A percentile compares a stretch with the other conserved stretches of the same genome.
Conservation (phyloP, 2,329 filamentous ascomycete genomes). For the Xylaria sp. region DNA sequence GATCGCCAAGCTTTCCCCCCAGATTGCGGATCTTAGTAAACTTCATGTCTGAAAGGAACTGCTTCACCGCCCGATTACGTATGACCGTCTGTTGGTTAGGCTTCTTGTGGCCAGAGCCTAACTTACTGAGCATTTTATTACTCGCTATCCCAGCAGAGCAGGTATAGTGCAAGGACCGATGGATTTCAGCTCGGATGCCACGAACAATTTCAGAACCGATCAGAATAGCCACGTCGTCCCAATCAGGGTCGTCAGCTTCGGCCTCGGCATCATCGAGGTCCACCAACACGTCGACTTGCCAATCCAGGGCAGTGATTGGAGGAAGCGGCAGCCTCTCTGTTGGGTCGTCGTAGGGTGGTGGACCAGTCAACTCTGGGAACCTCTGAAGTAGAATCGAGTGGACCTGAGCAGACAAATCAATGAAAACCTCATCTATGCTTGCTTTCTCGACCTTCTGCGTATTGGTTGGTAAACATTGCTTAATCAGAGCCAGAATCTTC, state of each 20-base stretch:
- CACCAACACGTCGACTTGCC: constrained; percentile 81
- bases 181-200: constrained; percentile 71
- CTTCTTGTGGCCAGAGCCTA: constrained; percentile 90
- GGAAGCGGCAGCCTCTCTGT: constrained; percentile 75
- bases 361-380: constrained; percentile 73
- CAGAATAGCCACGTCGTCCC: constrained; percentile 90
- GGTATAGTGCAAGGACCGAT: constrained; percentile 78
- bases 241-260: constrained; percentile 85
- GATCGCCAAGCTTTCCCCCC: constrained; percentile 93
- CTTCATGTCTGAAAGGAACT: constrained; percentile 84
- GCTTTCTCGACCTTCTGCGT: constrained; percentile 87
- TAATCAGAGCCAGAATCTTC: constrained; percentile 79
- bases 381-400: constrained; percentile 75
- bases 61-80: constrained; percentile 77
- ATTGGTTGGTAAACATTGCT: constrained; percentile 69
- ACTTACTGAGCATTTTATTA: constrained; percentile 95
- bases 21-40: constrained; percentile 94
- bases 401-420: constrained; percentile 87
- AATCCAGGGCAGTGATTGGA: constrained; percentile 72
- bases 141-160: constrained; percentile 87
- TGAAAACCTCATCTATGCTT: constrained; percentile 92
- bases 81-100: constrained; percentile 95
- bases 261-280: constrained; percentile 74
- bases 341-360: constrained; percentile 75
- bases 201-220: constrained; percentile 90